A percentile compares a stretch with the other conserved stretches of the same genome.
These are phyloP conservation scores for Bjerkandera adusta DNA, from an alignment of 1,284 basidiomycete species.

Conservation along the genomic window DNA sequence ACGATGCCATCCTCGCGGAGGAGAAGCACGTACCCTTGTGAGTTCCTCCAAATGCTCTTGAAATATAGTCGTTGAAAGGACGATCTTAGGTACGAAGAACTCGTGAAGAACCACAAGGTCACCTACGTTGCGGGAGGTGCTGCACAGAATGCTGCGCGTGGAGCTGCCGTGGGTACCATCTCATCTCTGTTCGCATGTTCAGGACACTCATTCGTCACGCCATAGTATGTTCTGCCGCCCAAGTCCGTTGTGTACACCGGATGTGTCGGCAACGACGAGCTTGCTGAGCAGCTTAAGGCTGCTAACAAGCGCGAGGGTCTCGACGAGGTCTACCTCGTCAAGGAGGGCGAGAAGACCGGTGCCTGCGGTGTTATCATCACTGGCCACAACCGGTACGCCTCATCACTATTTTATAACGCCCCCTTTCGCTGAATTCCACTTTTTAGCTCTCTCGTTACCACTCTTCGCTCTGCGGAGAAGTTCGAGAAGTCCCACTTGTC, in stretches of 20 bases:
- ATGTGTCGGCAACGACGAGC: constrained; percentile 89
- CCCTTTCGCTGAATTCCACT: constrained; percentile 2
- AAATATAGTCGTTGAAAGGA: not conserved
- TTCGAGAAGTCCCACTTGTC: constrained; percentile 82
- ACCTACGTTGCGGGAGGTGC: constrained; percentile 97
- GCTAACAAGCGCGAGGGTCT: constrained; percentile 96
- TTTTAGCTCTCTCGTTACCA: constrained; percentile 85
- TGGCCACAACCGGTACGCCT: constrained; percentile 78
- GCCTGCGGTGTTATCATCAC: constrained; percentile 97
- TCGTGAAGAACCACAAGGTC: constrained; percentile 76
- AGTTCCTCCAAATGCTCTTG: constrained; percentile 25
- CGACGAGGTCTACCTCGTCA: constrained; percentile 87
- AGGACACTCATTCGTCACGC: constrained; percentile 1
- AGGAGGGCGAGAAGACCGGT: constrained; percentile 86
- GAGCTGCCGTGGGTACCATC: constrained; percentile 78
- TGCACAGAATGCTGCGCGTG: constrained; percentile 94
- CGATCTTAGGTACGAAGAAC: constrained; percentile 77
- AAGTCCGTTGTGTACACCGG: constrained; percentile 94
- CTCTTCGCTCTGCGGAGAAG: constrained; percentile 86
- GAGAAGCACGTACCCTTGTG: constrained; percentile 87
- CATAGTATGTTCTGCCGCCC: constrained; percentile 86
- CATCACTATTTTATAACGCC: not conserved
- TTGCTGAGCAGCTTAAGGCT: constrained; percentile 87
- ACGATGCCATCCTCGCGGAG: constrained; percentile 96
- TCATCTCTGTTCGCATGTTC: not conserved